These are phyloP conservation scores for Collybiopsis luxurians DNA, from an alignment of 768 basidiomycete genomes.

Conservation along the genomic window DNA sequence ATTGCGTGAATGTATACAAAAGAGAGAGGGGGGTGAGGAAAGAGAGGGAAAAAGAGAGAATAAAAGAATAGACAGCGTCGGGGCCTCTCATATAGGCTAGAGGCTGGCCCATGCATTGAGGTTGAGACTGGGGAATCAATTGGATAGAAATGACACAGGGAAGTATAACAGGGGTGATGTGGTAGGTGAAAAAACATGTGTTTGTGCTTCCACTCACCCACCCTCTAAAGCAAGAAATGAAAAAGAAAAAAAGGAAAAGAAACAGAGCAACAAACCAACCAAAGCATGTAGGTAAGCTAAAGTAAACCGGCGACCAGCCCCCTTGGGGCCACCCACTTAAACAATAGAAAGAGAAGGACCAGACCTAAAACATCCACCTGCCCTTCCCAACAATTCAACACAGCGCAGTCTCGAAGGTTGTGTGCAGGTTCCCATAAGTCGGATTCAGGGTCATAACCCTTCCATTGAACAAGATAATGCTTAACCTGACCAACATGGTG, in stretches of 20 bases:
- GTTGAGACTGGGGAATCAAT: no score
- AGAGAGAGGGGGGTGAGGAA: no score
- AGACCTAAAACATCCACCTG: not conserved
- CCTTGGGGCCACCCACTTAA: not conserved
- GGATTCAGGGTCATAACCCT: conserved; percentile 24
- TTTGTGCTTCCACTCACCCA: not conserved
- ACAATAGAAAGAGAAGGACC: not conserved
- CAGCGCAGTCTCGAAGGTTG: conserved; percentile 19
- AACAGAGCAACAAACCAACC: not conserved
- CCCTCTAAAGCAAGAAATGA: not conserved
- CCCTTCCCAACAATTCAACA: conserved; percentile 10
- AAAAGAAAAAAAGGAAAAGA: not conserved
- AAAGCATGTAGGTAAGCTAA: no score
- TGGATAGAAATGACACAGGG: no score
- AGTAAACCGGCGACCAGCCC: not conserved
- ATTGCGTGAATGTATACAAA: no score
- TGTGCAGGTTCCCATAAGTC: conserved; percentile 24
- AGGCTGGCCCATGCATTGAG: no score
- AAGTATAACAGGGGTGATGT: no score
- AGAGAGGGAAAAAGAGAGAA: no score
- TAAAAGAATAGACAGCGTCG: no score
- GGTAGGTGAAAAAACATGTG: no score
- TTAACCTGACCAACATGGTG: conserved; percentile 20
- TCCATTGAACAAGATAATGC: conserved; percentile 30
- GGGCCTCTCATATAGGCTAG: no score